Evolutionary conservation across 2,329 filamentous ascomycete species (phyloP), one percentile per base, ranked within the genome.

Genomic region (Exserohilum turcica): DNA sequence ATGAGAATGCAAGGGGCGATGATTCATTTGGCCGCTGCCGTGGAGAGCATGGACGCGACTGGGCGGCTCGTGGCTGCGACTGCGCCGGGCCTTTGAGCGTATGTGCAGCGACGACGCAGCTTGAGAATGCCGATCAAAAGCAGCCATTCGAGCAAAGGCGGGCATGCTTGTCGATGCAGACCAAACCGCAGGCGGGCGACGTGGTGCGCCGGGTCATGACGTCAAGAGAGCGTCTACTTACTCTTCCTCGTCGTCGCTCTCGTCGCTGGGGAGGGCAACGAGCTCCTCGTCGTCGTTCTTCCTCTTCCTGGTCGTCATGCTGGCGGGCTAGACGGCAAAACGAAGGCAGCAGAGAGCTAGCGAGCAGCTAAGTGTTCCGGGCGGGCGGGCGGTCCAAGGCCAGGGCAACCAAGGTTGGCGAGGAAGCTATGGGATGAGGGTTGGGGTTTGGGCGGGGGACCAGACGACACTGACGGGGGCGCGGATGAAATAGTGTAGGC

Each of bases 221-320:
- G 72, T 74, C 73, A 75, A 73, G 61, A 55, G 61, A 56, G 54
- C 42, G 58, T 35, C 53, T 56, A 74, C 73, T 74, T 66, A 76
- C 73, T 75, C 76, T 71, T 75, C 76, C 73, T 78, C 76, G 55
- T 74, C 70, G 53, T 77, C 76, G 48, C 73, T 73, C 54, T 76
- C 76, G 46, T 75, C 73, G 51, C 74, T 75, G 4, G 76, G 76
- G 24, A 78, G 74, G 37, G 75, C 75, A 48, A 74, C 69, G 50
- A 78, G 74, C 72, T 78, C 76, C 61, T 76, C 75, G 57, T 76
- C 72, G 47, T 76, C 73, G 42, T 77, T 73, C 71, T 77, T 78
- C 59, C 76, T 73, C 66, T 78, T 78, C 62, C 76, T 75, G 43
- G 76, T 78, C 36, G 75, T 74, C 76, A 77, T 54, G 13, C 15